Evolutionary conservation across 2,329 filamentous ascomycete species (phyloP).

Genomic region (Cytospora chrysosperma): DNA sequence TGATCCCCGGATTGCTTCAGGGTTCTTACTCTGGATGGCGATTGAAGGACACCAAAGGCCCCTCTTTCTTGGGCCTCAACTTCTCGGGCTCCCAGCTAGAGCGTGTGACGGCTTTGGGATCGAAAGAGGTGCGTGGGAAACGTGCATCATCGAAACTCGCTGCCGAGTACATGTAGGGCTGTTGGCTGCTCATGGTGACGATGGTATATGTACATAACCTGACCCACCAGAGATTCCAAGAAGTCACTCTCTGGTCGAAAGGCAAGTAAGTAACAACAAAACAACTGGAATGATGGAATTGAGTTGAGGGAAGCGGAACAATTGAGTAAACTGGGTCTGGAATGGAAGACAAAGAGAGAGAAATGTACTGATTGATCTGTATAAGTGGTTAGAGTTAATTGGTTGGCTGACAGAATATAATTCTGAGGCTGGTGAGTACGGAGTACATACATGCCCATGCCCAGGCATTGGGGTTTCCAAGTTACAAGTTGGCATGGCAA

Average conservation of each 20-base stretch:
- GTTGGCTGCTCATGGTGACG: conserved; percentile 35
- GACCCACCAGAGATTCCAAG: not conserved
- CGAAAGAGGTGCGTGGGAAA: conserved; percentile 62
- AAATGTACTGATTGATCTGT: too few species aligned
- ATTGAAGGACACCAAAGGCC: conserved; percentile 80
- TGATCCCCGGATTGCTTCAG: too few species aligned
- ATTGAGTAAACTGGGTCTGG: not conserved
- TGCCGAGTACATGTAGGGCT: conserved; percentile 71
- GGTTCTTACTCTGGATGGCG: conserved; percentile 84
- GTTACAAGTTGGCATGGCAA: conserved; percentile 6
- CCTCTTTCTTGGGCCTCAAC: conserved; percentile 64
- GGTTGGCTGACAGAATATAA: not conserved
- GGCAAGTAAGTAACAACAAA: not conserved
- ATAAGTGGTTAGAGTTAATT: not conserved
- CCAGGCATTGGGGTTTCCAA: not conserved
- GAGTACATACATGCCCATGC: too few species aligned
- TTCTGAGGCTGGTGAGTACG: conserved; percentile 13
- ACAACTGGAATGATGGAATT: not conserved
- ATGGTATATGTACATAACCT: not conserved
- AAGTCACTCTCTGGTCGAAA: not conserved
- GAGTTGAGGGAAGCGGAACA: not conserved
- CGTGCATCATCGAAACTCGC: conserved; percentile 47
- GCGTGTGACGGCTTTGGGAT: conserved; percentile 82
- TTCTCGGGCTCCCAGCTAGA: conserved; percentile 69
- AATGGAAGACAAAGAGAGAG: too few species aligned